Evolutionary conservation across 2,329 filamentous ascomycete genomes (phyloP), one percentile per base, ranked within the genome.

Genomic region (Trichoderma sp.): DNA sequence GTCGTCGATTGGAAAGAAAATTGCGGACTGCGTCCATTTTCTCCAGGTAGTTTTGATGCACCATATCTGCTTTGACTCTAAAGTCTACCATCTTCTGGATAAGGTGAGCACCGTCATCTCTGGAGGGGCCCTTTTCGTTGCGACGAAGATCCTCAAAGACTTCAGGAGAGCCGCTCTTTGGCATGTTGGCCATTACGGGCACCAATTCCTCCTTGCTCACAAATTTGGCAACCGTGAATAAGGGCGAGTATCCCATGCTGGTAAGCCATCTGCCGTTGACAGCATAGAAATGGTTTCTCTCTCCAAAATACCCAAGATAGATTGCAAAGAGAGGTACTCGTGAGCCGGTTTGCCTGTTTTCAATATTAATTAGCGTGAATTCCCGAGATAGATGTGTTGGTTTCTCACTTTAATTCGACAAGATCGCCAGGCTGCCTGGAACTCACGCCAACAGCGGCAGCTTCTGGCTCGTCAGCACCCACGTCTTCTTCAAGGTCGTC

Each of bases 231-330:
- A 89, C 81, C 5, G 84, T 81, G 75, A 90, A 90, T 43, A 85
- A 78, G 1, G 85, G 81, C 57, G 79, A 81, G 34, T 86, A 78
- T 17, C 80, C 80, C 47, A 82, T 71, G 66, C 81, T 82, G 9
- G 82, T 82, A 17, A 85, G 76, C 76, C 88, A 85, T 80, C 84
- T 85, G 73, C 87, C 88, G 17, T 82, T 85, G 74, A 78, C 82
- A 34, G 85, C 84, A 77, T 88, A 89, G 76, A 86, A 88, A 76
- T 89, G 86, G 74, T 88, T 81, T 55, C 84, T 80, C 20, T 83
- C 83, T 50, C 85, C 83, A 73, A 86, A 83, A 68, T 80, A 83
- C 15, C 87, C 87, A 8, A 90, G 80, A 74, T 85, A 88, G 58
- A 90, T 77, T 13, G 83, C 88, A 58, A 90, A 80, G 17, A 87